Base-by-base conservation (phyloP, 2,329 filamentous ascomycete species). In the Cordyceps militaris region DNA sequence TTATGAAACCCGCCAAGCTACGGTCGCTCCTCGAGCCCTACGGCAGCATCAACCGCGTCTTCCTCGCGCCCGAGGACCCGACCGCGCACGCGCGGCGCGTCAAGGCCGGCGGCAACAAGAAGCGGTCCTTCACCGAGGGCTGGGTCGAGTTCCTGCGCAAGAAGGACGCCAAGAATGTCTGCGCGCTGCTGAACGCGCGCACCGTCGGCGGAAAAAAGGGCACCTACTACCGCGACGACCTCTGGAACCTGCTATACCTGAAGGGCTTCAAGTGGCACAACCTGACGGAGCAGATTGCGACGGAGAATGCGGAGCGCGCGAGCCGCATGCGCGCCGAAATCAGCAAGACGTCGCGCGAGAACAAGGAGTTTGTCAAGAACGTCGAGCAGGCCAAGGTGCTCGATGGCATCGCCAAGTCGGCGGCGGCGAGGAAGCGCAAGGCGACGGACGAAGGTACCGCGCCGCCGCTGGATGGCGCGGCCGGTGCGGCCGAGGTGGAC, bases 131-230 rank as follows among this genome's bases (percentile, higher is more conserved):
- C 73, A 86, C 84, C 3, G 91, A 95, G 71, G 91, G 90, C 47
- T 95, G 90, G 90, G 84, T 94, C 28, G 91, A 95, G 70, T 95
- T 93, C 66, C 71, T 84, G 36, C 79, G 80, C 61, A 94, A 94
- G 71, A 79, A 80, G 62, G 85, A 92, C 61, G 90, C 90, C 36
- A 91, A 92, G 70, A 76, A 82, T n/a, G 86, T 83, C 0, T 88
- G 85, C 51, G 87, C 90, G 63, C 79, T 88, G 26, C 76, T 95
- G 51, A 95, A 95, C 67, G 87, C 87, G 43, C 82, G 82, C 61
- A 89, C 81, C 13, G 88, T 94, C 59, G 89, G 89, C 52, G 90
- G 90, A 26, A 92, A 92, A 74, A 95, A 95, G 74, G 82, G 89
- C 13, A 83, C 81, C 50, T 91, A 88, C 69, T 95, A 93, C 74